phyloP scores from a whole-genome alignment of 2,329 filamentous ascomycete species.

The Magnaporthiopsis rhizophila region DNA sequence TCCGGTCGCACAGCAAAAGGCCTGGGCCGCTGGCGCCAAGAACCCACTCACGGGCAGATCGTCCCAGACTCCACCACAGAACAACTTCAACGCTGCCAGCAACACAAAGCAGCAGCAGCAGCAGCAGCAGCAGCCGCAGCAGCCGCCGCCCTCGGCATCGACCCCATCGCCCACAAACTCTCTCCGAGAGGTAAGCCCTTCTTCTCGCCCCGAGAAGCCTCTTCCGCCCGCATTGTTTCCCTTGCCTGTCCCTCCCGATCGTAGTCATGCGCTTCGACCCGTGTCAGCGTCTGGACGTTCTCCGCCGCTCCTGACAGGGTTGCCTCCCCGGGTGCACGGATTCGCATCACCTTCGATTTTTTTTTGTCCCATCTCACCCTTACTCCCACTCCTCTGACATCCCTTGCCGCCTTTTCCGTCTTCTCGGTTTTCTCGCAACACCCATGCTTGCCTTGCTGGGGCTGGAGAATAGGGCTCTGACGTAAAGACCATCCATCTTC shows the following conservation, averaged over 20 bases:
- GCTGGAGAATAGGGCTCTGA: neutral
- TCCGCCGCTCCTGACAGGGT: constrained; percentile 3
- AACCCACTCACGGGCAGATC: constrained; percentile 22
- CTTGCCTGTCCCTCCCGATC: constrained; percentile 1
- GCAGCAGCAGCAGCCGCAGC: constrained; percentile 6
- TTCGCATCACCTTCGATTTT: neutral
- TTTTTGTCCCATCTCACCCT: neutral
- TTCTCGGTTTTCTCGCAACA: neutral
- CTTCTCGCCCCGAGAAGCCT: constrained; percentile 5
- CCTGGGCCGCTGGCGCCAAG: constrained; percentile 22
- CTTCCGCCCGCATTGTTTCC: neutral
- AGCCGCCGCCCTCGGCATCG: constrained; percentile 4
- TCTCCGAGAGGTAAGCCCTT: constrained; percentile 22
- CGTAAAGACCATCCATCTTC: neutral
- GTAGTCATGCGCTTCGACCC: constrained; percentile 8
- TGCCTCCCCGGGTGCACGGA: neutral
- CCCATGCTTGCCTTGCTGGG: neutral
- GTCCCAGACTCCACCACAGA: constrained; percentile 16
- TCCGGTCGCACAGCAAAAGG: constrained; percentile 20
- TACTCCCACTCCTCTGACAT: neutral
- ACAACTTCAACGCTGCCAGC: constrained; percentile 13
- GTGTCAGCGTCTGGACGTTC: constrained; percentile 5
- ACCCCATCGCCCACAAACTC: constrained; percentile 16
- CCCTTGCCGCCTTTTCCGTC: neutral
- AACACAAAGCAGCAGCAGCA: constrained; percentile 16